Evolutionary conservation across 192 early-diverging fungal species (phyloP).

Genomic region (Obelidium mucronatum): DNA sequence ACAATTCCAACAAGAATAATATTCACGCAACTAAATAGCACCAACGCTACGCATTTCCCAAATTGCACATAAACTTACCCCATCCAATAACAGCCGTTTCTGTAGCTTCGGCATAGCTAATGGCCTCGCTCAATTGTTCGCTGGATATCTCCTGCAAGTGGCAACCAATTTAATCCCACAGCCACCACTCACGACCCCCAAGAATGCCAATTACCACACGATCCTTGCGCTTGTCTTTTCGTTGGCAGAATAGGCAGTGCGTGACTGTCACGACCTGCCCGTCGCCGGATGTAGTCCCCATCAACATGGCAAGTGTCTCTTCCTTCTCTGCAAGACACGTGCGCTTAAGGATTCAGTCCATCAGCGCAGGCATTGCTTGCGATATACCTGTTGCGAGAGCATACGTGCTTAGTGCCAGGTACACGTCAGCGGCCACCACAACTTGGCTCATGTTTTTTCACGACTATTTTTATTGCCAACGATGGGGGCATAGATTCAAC

Average conservation of each 20-base stretch:
- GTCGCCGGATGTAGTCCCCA: constrained; percentile 22
- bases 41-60: background rate
- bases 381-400: constrained; percentile 34
- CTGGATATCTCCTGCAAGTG: constrained; percentile 40
- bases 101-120: constrained; percentile 41
- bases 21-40: too few species aligned
- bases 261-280: constrained; percentile 24
- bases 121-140: constrained; percentile 50
- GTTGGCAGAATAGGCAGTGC: constrained; percentile 41
- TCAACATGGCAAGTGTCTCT: constrained; percentile 48
- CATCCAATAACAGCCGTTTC: constrained; percentile 49
- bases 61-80: constrained; percentile 31
- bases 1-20: too few species aligned
- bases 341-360: background rate
- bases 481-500: too few species aligned
- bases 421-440: constrained; percentile 30
- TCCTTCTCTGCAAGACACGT: constrained; percentile 52
- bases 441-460: constrained; percentile 1
- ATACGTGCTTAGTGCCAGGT: constrained; percentile 28
- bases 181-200: background rate
- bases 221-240: constrained; percentile 59
- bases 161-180: background rate
- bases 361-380: too few species aligned
- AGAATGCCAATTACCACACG: constrained; percentile 39
- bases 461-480: too few species aligned